A percentile compares a stretch with the other conserved stretches of the same genome.
These are phyloP conservation scores for Phylloporus sp. DNA, from an alignment of 768 basidiomycete species.

Conservation along the genomic window DNA sequence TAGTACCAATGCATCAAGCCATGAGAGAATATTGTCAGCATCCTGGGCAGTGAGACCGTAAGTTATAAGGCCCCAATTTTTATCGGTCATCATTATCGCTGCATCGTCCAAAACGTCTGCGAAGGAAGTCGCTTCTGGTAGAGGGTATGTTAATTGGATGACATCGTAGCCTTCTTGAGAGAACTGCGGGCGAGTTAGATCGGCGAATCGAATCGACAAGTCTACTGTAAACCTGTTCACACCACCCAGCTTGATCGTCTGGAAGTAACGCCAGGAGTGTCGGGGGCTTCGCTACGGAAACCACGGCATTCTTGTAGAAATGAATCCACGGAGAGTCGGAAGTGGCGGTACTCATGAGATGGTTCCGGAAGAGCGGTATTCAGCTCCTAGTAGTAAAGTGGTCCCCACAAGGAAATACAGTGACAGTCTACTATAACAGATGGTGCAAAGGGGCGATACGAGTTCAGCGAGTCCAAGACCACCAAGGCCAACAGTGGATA, in stretches of 20 bases:
- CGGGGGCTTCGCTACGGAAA: slow-evolving; percentile 27
- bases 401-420: neutral
- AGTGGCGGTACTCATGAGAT: no score
- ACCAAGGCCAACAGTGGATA: neutral
- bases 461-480: neutral
- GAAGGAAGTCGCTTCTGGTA: slow-evolving; percentile 11
- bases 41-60: slow-evolving; percentile 28
- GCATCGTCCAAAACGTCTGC: slow-evolving; percentile 16
- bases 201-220: neutral
- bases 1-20: slow-evolving; percentile 4
- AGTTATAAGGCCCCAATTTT: slow-evolving; percentile 28
- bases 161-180: slow-evolving; percentile 39
- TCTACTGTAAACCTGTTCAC: slow-evolving; percentile 31
- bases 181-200: slow-evolving; percentile 21
- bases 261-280: slow-evolving; percentile 29
- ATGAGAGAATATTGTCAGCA: slow-evolving; percentile 13
- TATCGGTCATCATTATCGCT: slow-evolving; percentile 8
- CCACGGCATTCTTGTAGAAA: slow-evolving; percentile 26
- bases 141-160: slow-evolving; percentile 28
- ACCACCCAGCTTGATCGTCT: slow-evolving; percentile 32
- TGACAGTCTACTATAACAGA: slow-evolving; percentile 8
- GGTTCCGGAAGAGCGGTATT: no score
- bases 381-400: neutral
- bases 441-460: neutral
- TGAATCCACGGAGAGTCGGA: slow-evolving; percentile 15